phyloP scores from a whole-genome alignment of 768 basidiomycete genomes.

The Lepiota brunneoincarnata region DNA sequence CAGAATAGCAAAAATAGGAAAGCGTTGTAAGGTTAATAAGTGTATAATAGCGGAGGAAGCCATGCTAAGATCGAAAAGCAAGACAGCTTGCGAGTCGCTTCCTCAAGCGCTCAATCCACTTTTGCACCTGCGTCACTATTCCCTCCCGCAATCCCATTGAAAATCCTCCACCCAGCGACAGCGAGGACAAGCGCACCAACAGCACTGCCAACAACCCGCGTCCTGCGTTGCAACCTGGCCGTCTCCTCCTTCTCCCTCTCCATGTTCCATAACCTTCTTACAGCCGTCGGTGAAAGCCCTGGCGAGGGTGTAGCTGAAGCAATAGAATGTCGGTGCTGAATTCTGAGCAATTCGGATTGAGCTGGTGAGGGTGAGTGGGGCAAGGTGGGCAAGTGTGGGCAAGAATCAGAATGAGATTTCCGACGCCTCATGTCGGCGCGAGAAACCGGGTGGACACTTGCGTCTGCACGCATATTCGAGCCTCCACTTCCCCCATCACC shows the following conservation, averaged over 20 bases:
- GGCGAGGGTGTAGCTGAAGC: not conserved
- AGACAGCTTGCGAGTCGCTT: too few relatives aligned
- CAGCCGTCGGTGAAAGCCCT: not conserved
- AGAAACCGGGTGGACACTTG: not conserved
- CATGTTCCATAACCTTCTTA: not conserved
- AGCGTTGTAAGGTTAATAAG: too few relatives aligned
- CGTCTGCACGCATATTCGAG: not conserved
- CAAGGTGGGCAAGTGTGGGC: not conserved
- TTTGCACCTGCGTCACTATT: too few relatives aligned
- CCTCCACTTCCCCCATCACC: not conserved
- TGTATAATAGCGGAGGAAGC: too few relatives aligned
- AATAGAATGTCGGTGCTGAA: not conserved
- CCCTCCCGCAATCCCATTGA: slow-evolving; percentile 24
- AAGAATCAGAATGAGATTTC: not conserved
- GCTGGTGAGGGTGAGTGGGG: not conserved
- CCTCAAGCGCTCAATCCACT: too few relatives aligned
- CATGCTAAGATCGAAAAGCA: too few relatives aligned
- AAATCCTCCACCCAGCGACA: slow-evolving; percentile 30
- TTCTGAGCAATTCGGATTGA: not conserved
- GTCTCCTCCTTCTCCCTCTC: slow-evolving; percentile 26
- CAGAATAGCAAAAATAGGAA: too few relatives aligned
- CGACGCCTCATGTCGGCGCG: not conserved
- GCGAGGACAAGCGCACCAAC: slow-evolving; percentile 28
- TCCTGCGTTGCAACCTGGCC: slow-evolving; percentile 29
- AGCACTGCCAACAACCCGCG: slow-evolving; percentile 13